A percentile compares a stretch with the other conserved stretches of the same genome.
phyloP scores from a whole-genome alignment of 148 eudicot genomes.

The Silene latifolia region DNA sequence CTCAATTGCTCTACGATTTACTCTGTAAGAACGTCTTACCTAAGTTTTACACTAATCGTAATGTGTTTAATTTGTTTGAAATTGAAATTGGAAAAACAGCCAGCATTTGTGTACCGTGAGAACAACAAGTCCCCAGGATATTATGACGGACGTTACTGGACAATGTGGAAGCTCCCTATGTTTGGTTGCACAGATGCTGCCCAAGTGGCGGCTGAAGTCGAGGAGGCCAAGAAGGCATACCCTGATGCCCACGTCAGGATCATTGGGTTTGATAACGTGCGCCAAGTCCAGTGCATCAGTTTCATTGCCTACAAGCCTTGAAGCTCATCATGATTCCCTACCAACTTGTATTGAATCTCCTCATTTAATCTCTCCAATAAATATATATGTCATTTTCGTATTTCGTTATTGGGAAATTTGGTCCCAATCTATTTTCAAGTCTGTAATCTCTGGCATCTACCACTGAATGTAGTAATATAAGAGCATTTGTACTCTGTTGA shows the following conservation, averaged over 20 bases:
- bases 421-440: neutral
- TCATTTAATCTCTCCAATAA: neutral
- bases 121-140: slow-evolving; percentile 41
- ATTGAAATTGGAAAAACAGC: slow-evolving; percentile 13
- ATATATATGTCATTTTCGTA: neutral
- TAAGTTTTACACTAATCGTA: no score
- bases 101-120: slow-evolving; percentile 46
- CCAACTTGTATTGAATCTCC: neutral
- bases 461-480: slow-evolving; percentile 14
- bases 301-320: slow-evolving; percentile 53
- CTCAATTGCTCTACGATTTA: no score
- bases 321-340: no score
- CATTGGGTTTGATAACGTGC: slow-evolving; percentile 50
- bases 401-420: slow-evolving; percentile 1
- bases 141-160: slow-evolving; percentile 60
- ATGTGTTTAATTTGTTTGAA: slow-evolving; percentile 1
- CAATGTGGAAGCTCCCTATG: slow-evolving; percentile 64
- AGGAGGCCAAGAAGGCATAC: slow-evolving; percentile 41
- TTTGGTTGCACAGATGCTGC: slow-evolving; percentile 45
- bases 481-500: slow-evolving; percentile 4
- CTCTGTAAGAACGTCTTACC: no score
- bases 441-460: neutral
- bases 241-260: slow-evolving; percentile 42
- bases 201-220: slow-evolving; percentile 35
- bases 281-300: slow-evolving; percentile 60